Conservation (phyloP, 176 grass and related monocot species). For the Musa troglodytarum region DNA sequence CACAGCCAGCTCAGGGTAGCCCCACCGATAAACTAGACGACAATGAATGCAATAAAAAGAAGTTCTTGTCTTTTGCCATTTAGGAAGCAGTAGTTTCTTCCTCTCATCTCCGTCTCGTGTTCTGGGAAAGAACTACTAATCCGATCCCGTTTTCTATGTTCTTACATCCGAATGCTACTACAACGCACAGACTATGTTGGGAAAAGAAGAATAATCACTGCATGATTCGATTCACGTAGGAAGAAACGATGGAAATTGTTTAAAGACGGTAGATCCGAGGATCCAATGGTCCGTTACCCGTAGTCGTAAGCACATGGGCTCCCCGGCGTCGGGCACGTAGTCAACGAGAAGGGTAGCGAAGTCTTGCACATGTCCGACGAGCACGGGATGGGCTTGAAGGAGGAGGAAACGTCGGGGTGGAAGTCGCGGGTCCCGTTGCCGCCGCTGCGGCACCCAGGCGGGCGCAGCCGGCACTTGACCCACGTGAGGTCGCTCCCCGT, state of each 20-base stretch:
- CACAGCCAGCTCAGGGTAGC: not conserved
- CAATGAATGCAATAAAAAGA: not conserved
- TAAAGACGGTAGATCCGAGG: too few relatives aligned
- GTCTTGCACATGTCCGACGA: slow-evolving; percentile 45
- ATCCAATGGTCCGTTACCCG: slow-evolving; percentile 25
- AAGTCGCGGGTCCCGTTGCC: slow-evolving; percentile 18
- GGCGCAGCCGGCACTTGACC: slow-evolving; percentile 53
- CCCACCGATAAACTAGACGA: not conserved
- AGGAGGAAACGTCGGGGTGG: slow-evolving; percentile 28
- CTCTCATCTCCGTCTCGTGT: not conserved
- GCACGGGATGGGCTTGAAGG: slow-evolving; percentile 48
- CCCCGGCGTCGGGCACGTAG: slow-evolving; percentile 39
- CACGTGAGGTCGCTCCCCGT: slow-evolving; percentile 83
- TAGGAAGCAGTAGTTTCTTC: not conserved
- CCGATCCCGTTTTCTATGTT: too few relatives aligned
- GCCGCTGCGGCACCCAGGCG: slow-evolving; percentile 1
- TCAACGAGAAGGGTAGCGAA: slow-evolving; percentile 54
- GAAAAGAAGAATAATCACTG: too few relatives aligned
- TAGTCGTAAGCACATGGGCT: slow-evolving; percentile 66
- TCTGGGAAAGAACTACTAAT: not conserved
- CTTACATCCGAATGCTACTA: too few relatives aligned
- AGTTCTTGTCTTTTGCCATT: not conserved
- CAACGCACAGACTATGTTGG: too few relatives aligned
- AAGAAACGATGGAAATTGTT: not conserved
- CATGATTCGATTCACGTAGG: not conserved